These are phyloP conservation scores for Neurospora discreta DNA, from an alignment of 495 filamentous ascomycete genomes.

Conservation along the genomic window DNA sequence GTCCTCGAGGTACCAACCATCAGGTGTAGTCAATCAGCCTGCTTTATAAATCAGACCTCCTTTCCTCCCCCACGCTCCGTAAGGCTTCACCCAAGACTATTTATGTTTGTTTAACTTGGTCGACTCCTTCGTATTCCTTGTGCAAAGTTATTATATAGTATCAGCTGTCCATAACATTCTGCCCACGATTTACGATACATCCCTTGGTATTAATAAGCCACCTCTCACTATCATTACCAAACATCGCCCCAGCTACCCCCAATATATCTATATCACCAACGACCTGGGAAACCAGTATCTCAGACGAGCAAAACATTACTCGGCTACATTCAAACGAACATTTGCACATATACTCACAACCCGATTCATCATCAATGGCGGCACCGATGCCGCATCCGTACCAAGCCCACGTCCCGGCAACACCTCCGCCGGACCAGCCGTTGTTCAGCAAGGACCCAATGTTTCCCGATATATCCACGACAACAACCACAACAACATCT, in stretches of 20 bases:
- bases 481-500: background rate
- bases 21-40: background rate
- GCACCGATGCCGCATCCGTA: constrained; percentile 16
- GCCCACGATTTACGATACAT: background rate
- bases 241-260: background rate
- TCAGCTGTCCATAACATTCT: background rate
- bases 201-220: background rate
- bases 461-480: constrained; percentile 3
- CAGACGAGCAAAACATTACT: background rate
- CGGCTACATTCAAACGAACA: background rate
- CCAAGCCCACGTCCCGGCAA: constrained; percentile 16
- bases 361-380: constrained; percentile 7
- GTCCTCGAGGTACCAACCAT: background rate
- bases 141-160: background rate
- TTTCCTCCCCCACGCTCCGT: background rate
- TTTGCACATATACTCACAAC: background rate
- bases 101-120: background rate
- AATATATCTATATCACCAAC: background rate
- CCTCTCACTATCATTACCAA: background rate
- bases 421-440: constrained; percentile 20
- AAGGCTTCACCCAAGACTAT: background rate
- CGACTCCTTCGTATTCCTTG: background rate
- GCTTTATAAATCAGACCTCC: background rate
- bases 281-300: background rate
- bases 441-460: constrained; percentile 13